These are phyloP conservation scores for Saccharomycopsis hybrid DNA, from an alignment of 1,139 yeast genomes.

Conservation along the genomic window DNA sequence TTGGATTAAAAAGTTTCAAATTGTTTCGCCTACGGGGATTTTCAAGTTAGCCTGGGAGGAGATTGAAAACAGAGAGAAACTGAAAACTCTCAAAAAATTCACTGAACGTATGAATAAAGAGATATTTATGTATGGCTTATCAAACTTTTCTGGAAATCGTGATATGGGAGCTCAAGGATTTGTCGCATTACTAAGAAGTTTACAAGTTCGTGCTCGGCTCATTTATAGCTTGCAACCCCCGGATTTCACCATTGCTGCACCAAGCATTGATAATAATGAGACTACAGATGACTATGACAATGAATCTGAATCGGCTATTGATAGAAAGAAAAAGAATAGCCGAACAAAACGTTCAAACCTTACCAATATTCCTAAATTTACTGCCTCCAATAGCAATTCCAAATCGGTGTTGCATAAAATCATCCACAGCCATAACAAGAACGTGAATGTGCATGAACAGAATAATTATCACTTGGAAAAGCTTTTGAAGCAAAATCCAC, in stretches of 20 bases:
- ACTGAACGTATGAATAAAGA: conserved; percentile 28
- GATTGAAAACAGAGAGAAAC: conserved; percentile 27
- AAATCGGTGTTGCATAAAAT: conserved; percentile 15
- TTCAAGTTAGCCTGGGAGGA: conserved; percentile 58
- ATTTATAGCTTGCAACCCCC: conserved; percentile 86
- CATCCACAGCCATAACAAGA: conserved; percentile 3
- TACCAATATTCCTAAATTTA: conserved; percentile 13
- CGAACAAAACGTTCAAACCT: conserved; percentile 12
- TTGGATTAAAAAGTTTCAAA: conserved; percentile 56
- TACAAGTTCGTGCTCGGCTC: conserved; percentile 67
- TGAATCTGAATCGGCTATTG: background rate
- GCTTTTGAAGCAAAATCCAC: conserved; percentile 21
- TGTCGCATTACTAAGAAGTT: conserved; percentile 63
- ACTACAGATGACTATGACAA: conserved; percentile 12
- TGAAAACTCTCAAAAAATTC: conserved; percentile 23
- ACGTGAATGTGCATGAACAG: background rate
- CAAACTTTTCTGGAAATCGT: conserved; percentile 55
- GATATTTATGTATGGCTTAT: conserved; percentile 38
- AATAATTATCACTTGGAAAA: conserved; percentile 5
- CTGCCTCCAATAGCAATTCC: conserved; percentile 3
- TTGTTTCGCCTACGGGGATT: conserved; percentile 39
- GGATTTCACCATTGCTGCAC: conserved; percentile 53
- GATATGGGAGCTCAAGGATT: conserved; percentile 88
- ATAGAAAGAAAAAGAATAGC: conserved; percentile 10
- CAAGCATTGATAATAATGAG: conserved; percentile 22